Conservation (phyloP, 2,329 filamentous ascomycete genomes). For the Fusarium goolgardi region DNA sequence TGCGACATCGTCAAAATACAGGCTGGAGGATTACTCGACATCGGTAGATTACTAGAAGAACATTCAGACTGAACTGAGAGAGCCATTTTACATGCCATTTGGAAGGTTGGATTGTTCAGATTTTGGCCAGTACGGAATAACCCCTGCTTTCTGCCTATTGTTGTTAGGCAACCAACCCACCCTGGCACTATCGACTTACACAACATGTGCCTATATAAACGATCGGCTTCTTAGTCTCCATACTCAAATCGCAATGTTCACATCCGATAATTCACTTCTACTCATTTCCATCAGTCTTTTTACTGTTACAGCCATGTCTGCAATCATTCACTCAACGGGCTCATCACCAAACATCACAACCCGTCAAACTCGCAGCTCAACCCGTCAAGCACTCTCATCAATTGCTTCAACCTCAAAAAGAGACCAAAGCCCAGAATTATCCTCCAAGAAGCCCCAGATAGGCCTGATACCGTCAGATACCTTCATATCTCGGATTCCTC, state of each 20-base stretch:
- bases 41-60: slow-evolving; percentile 64
- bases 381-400: slow-evolving; percentile 8
- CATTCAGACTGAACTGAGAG: slow-evolving; percentile 20
- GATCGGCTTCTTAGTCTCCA: background rate
- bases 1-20: slow-evolving; percentile 47
- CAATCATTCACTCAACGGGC: background rate
- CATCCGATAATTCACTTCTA: too few relatives aligned
- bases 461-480: background rate
- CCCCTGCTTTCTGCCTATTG: slow-evolving; percentile 19
- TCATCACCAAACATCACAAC: background rate
- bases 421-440: background rate
- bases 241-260: background rate
- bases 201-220: background rate
- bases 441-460: slow-evolving; percentile 14
- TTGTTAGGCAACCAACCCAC: slow-evolving; percentile 27
- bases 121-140: background rate
- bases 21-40: slow-evolving; percentile 67
- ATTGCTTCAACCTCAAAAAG: background rate
- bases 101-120: background rate
- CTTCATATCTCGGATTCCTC: background rate
- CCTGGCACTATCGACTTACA: slow-evolving; percentile 1
- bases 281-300: background rate
- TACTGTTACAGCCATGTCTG: slow-evolving; percentile 7
- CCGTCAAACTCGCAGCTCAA: slow-evolving; percentile 33
- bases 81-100: background rate